A percentile compares a stretch with the other conserved stretches of the same genome.
These are phyloP conservation scores for Kazachstania africana DNA, from an alignment of 805 yeast genomes.

Conservation along the genomic window DNA sequence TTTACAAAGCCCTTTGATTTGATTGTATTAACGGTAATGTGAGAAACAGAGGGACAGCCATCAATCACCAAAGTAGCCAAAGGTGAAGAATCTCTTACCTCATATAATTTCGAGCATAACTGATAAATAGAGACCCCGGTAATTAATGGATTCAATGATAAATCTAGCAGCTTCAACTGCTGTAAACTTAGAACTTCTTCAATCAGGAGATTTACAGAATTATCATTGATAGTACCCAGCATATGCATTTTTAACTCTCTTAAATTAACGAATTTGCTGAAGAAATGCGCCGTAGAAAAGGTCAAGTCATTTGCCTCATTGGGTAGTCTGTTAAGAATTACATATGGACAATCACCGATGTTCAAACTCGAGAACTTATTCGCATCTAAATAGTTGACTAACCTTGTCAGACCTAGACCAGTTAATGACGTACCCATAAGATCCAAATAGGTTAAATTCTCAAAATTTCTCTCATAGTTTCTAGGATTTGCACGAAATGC, in stretches of 20 bases:
- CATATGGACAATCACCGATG: constrained; percentile 21
- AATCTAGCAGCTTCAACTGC: constrained; percentile 15
- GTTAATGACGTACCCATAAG: constrained; percentile 23
- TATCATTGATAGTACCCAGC: constrained; percentile 15
- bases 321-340: constrained; percentile 5
- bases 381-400: constrained; percentile 7
- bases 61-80: constrained; percentile 15
- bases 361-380: constrained; percentile 10
- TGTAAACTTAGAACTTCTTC: constrained; percentile 7
- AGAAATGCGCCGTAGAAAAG: constrained; percentile 9
- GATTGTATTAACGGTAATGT: constrained; percentile 17
- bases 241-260: constrained; percentile 18
- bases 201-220: constrained; percentile 8
- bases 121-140: constrained; percentile 24
- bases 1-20: constrained; percentile 12
- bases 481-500: background rate
- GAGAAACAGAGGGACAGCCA: constrained; percentile 21
- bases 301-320: constrained; percentile 2
- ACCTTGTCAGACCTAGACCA: constrained; percentile 12
- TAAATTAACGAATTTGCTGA: constrained; percentile 8
- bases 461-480: constrained; percentile 10
- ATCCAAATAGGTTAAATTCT: constrained; percentile 12
- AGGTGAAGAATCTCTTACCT: constrained; percentile 6
- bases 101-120: constrained; percentile 11
- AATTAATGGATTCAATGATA: constrained; percentile 22